A percentile compares a stretch with the other conserved stretches of the same genome.
Evolutionary conservation across 805 yeast species (phyloP).

Genomic region (Ogataea sp.): DNA sequence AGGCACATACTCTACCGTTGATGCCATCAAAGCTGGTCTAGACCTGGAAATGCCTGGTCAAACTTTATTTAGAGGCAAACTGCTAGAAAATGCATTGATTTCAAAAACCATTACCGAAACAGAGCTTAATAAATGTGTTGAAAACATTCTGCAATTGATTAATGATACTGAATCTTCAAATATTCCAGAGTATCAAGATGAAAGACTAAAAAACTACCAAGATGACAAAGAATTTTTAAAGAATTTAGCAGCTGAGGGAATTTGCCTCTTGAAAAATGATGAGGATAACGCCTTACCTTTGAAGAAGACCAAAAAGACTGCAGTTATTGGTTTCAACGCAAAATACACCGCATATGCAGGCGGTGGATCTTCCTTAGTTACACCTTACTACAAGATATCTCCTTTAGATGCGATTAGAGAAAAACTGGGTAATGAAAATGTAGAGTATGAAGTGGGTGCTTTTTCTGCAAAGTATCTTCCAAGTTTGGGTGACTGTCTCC

Average conservation of each 20-base stretch:
- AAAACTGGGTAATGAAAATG: conserved; percentile 26
- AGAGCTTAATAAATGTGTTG: conserved; percentile 39
- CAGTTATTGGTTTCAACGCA: conserved; percentile 56
- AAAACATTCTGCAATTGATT: conserved; percentile 38
- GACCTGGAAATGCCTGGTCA: conserved; percentile 48
- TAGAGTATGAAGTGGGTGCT: neutral
- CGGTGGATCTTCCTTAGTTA: conserved; percentile 51
- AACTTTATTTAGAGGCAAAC: conserved; percentile 34
- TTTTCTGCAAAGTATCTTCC: neutral
- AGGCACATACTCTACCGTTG: conserved; percentile 43
- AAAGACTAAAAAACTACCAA: conserved; percentile 30
- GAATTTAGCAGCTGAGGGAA: conserved; percentile 40
- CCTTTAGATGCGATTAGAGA: conserved; percentile 10
- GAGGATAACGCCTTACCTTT: conserved; percentile 38
- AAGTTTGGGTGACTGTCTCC: neutral
- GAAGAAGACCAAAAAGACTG: conserved; percentile 29
- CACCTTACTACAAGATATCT: conserved; percentile 13
- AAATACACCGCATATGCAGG: conserved; percentile 43
- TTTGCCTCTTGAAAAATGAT: conserved; percentile 52
- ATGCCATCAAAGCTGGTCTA: conserved; percentile 44
- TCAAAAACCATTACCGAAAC: conserved; percentile 32
- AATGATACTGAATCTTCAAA: conserved; percentile 34
- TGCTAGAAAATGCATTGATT: conserved; percentile 31
- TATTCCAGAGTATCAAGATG: conserved; percentile 32
- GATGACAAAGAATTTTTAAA: conserved; percentile 37